Evolutionary conservation across 257 asterid species (phyloP), one percentile per base, ranked within the genome.

Genomic region (Primulina huaijiensis): DNA sequence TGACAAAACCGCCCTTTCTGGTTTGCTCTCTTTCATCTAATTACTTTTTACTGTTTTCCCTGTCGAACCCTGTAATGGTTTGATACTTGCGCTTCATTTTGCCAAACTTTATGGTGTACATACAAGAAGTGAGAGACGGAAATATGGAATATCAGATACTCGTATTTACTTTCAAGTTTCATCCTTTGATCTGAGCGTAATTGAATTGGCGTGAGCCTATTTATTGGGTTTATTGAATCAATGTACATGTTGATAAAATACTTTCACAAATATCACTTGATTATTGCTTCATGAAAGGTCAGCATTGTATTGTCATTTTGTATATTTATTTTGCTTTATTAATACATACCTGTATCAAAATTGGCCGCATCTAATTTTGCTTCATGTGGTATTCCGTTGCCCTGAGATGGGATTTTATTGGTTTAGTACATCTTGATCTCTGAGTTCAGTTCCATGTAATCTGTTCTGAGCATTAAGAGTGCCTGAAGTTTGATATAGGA

Each of bases 1-100:
- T 82, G 98, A 94, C 88, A 94, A 94, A 82, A 91, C 99, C 56
- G 97, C 98, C 72, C 95, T 94, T 60, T 86, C 97, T 71, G 91
- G 97, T 94, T 62, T 2, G 86, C 72, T 79, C 74, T 75, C 68
- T 80, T 68, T 68, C 64, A 25, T 21, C 60, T 38, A 60, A 63
- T 73, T 27, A 63, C 16, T 8, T 52, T 20, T 57, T 33, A 34
- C 31, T 61, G 52, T 46, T 67, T 55, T 61, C 55, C 59, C 17
- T 34, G 19, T 34, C 33, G 50, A 30, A 59, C 67, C 69, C 71
- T 61, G 56, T 50, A 21, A 31, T 64, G 58, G 25, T 33, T 33
- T 46, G 75, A 57, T 46, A 29, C 64, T 31, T 77, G 50, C 10
- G 21, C 55, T 53, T 40, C 12, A 10, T 67, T 17, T 53, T 55